Base-by-base conservation (phyloP, 768 basidiomycete genomes). In the Auricularia cornea region DNA sequence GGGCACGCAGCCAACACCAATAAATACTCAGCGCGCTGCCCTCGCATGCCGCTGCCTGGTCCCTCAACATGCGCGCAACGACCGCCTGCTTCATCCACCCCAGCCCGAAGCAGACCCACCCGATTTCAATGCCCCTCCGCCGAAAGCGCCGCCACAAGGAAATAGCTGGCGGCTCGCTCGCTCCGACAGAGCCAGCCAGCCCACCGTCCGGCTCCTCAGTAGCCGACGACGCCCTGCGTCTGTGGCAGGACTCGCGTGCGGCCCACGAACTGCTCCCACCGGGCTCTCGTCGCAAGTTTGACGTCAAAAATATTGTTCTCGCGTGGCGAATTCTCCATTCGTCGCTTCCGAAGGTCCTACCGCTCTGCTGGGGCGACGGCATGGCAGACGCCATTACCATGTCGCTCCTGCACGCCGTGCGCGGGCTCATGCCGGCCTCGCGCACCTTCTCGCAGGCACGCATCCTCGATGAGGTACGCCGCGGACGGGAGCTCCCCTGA, bases 361-460 rank as follows among this genome's bases (percentile, higher is more conserved):
- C 77, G 61, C 68, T 72, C 4, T 65, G 84, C 23, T 82, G 81
- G 79, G 71, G 72, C 74, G 87, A 35, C 88, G 92, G 68, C 90
- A 89, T 35, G 67, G 85, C 59, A 82, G 89, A 64, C 26, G 77
- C 82, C n/a, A 76, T 89, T 62, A 86, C 92, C 84, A 75, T 92
- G 72, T 62, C 80, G 6, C 11, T 66, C 64, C 75, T 91, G 67
- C 88, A 90, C 72, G 74, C 92, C 60, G 68, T 86, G 63, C 83
- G 89, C 67, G 91, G 89, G 65, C 75, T 88, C 64, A 85, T 92
- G 70, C 90, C 90, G 38, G 91, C 90, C 11, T 88, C 89, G 73
- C 83, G 89, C 75, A 87, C 89, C 65, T 92, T 90, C 77, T 91
- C 91, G 10, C 91, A 92, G 76, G 90, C 90, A 61, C 75, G 90